Evolutionary conservation across 148 eudicot species (phyloP).

Genomic region (Amaranthus cruentus): DNA sequence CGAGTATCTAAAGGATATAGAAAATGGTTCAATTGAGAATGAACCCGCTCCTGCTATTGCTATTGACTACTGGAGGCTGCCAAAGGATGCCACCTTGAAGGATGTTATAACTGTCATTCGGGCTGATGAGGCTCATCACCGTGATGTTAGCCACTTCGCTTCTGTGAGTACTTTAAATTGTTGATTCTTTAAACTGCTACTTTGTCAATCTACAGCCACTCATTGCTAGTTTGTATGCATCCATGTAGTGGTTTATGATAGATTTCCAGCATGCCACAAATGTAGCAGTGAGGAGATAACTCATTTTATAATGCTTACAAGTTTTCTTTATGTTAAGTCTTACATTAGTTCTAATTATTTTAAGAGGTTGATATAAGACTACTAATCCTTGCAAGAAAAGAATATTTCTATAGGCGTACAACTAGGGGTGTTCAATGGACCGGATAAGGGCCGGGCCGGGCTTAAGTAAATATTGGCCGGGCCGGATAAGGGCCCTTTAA

Average conservation of each 20-base stretch:
- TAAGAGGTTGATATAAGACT: too few species aligned
- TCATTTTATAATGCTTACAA: too few species aligned
- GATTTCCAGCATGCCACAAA: neutral
- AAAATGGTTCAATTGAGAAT: conserved; percentile 65
- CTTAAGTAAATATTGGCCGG: too few species aligned
- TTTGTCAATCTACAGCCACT: neutral
- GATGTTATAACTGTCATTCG: conserved; percentile 87
- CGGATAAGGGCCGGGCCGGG: too few species aligned
- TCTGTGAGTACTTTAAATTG: conserved; percentile 53
- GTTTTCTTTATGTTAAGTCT: neutral
- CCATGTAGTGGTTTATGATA: neutral
- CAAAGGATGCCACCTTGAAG: conserved; percentile 68
- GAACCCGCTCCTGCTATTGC: conserved; percentile 90
- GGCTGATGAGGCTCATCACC: conserved; percentile 98
- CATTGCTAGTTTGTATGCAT: neutral
- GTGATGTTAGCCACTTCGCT: conserved; percentile 96
- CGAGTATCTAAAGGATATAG: conserved; percentile 74
- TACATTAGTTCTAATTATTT: too few species aligned
- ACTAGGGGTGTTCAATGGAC: too few species aligned
- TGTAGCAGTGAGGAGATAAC: too few species aligned
- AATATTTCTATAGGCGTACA: too few species aligned
- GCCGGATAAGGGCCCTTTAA: too few species aligned
- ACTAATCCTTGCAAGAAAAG: too few species aligned
- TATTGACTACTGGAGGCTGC: conserved; percentile 86
- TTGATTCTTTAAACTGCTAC: neutral